Evolutionary conservation across 2,329 filamentous ascomycete genomes (phyloP), one percentile per base, ranked within the genome.

Genomic region (Fusarium sp.): DNA sequence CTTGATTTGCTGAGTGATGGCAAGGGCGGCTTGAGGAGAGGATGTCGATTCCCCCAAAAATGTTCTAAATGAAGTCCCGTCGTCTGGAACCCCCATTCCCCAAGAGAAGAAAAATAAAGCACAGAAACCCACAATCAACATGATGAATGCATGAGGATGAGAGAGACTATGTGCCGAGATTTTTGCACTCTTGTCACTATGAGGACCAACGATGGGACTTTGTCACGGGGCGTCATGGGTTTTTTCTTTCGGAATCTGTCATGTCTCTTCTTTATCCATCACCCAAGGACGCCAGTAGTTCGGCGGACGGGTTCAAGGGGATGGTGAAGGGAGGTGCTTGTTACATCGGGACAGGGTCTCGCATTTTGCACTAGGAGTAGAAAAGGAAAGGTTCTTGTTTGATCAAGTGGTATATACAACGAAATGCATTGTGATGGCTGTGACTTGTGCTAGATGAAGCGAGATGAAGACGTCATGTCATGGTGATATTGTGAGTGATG

Each of bases 1-100:
- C 83, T 86, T 86, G 84, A 85, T 86, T 85, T 86, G 82, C 84
- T 79, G 79, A 81, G 80, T 83, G 82, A 83, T 83, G 83, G 82
- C 83, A 85, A 84, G 84, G 84, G 82, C 80, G 83, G 83, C 77
- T 80, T 76, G 74, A 78, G 73, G 76, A 78, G 78, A 77, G 79
- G 78, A 81, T 78, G 77, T 79, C 77, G 73, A 81, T 81, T 75
- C 78, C 77, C 67, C 71, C 68, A 65, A 67, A 77, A 76, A 80
- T 81, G 79, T 81, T 80, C 79, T 82, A 78, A 81, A 81, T 78
- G 80, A 79, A 79, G 59, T 80, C 76, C 79, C 73, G 73, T 81
- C 76, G 78, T 81, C 80, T 48, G 78, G 79, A 78, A 72, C 76
- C 65, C 76, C 75, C 60, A 54, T 58, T 76, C 75, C 72, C 73